Percentiles rank a stretch among this genome's conserved stretches.
phyloP scores from a whole-genome alignment of 129 eudicot genomes.

The Glebionis coronaria region DNA sequence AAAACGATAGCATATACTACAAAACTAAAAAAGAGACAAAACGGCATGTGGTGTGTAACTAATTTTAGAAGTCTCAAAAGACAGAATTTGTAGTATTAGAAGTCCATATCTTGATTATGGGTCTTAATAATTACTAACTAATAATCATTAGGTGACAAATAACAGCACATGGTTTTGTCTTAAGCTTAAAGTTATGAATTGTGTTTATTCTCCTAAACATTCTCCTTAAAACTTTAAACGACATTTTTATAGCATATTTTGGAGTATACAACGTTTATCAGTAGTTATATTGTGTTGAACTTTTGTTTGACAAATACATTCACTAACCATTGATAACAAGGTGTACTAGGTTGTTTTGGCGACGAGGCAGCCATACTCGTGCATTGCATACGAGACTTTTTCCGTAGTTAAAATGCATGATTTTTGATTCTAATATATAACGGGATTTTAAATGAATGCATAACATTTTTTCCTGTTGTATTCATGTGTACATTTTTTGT shows the following conservation, averaged over 20 bases:
- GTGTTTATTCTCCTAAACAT: conserved; percentile 8
- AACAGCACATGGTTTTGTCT: neutral
- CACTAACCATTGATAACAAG: too few species aligned
- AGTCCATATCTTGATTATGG: conserved; percentile 22
- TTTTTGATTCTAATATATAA: too few species aligned
- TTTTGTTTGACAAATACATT: neutral
- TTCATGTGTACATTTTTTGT: too few species aligned
- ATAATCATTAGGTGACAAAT: conserved; percentile 12
- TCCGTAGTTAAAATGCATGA: too few species aligned
- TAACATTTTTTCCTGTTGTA: too few species aligned
- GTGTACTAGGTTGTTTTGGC: too few species aligned
- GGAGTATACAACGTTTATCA: neutral
- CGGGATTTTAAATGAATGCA: too few species aligned
- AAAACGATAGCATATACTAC: conserved; percentile 23
- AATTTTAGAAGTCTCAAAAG: conserved; percentile 22
- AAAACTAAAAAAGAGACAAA: conserved; percentile 25
- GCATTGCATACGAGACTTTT: too few species aligned
- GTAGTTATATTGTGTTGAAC: neutral
- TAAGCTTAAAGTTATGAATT: neutral
- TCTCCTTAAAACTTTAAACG: neutral
- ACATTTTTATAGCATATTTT: neutral
- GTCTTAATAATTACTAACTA: conserved; percentile 11
- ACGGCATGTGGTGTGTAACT: conserved; percentile 8
- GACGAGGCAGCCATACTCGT: too few species aligned
- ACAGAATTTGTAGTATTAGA: conserved; percentile 27